Base-by-base conservation (phyloP, 139 green algal species). In the Micractinium conductrix region DNA sequence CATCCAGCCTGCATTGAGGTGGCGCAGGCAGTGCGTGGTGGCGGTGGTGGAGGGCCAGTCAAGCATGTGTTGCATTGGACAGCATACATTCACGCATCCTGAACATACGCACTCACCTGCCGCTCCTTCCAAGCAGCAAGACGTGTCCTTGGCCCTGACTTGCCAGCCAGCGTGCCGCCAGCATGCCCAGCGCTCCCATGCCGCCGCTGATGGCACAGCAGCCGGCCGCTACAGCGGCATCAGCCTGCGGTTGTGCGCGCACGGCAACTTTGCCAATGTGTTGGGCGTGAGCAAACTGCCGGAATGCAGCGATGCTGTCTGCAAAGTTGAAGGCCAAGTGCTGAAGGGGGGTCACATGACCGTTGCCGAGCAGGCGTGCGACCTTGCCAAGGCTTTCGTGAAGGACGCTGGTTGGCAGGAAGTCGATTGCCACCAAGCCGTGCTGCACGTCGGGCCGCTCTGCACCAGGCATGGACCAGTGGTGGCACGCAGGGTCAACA, bases 201-300 rank as follows among this genome's bases (percentile, higher is more conserved):
- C n/a, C n/a, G n/a, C n/a, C n/a, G n/a, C n/a, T n/a, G n/a, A n/a
- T n/a, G n/a, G n/a, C n/a, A n/a, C 88, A 86, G 63, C 72, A 80
- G 44, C 88, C 33, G 40, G 80, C 12, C 63, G 21, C 28, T 45
- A 16, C 9, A 30, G 16, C 30, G 9, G 2, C 12, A n/a, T n/a
- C n/a, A n/a, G n/a, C 45, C 2, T 45, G 73, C 26, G 24, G n/a
- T 30, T 45, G 50, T 33, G 67, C 30, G 8, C 28, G 45, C 28
- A 94, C 86, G 30, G 96, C 91, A 50, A 98, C 88, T 89, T 98
- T 97, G 87, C 94, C 94, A 48, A 97, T 86, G 74, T 96, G n/a
- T n/a, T n/a, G n/a, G n/a, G n/a, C n/a, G n/a, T n/a, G n/a, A n/a
- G n/a, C n/a, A n/a, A n/a, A n/a, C 85, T 95, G 90, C 3, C 94